Conservation (phyloP, 2,329 filamentous ascomycete genomes). For the Fusarium euwallaceae region DNA sequence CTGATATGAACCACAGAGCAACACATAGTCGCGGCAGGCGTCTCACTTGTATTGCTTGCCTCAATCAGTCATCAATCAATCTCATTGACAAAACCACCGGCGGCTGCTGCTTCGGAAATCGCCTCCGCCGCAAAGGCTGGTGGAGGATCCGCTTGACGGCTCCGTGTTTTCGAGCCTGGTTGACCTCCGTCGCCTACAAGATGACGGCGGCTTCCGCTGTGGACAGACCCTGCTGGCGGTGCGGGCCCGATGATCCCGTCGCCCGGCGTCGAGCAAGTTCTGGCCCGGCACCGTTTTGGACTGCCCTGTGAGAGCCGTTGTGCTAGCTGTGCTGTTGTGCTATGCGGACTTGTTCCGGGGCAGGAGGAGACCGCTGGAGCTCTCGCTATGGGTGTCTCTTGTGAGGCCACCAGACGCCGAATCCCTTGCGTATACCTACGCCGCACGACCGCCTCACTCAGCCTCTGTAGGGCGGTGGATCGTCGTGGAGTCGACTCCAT, state of each 20-base stretch:
- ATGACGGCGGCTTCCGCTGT: conserved; percentile 40
- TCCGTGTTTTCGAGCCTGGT: conserved; percentile 29
- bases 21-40: conserved; percentile 14
- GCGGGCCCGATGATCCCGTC: conserved; percentile 40
- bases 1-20: conserved; percentile 20
- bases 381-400: conserved; percentile 18
- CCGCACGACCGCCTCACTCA: conserved; percentile 30
- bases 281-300: conserved; percentile 29
- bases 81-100: conserved; percentile 24
- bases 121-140: conserved; percentile 33
- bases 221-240: conserved; percentile 37
- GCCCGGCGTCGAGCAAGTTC: conserved; percentile 24
- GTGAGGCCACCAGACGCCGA: conserved; percentile 20
- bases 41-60: conserved; percentile 22
- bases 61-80: conserved; percentile 21
- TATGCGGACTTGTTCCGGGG: conserved; percentile 36
- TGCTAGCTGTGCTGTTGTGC: conserved; percentile 25
- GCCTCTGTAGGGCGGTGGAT: conserved; percentile 33
- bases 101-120: conserved; percentile 31
- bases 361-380: conserved; percentile 16
- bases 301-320: conserved; percentile 13
- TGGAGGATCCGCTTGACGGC: conserved; percentile 41
- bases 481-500: conserved; percentile 35
- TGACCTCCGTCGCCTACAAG: conserved; percentile 28
- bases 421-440: conserved; percentile 40